A percentile compares a stretch with the other conserved stretches of the same genome.
Evolutionary conservation across 345 rosid species (phyloP).

Genomic region (Aurinia saxatilis): DNA sequence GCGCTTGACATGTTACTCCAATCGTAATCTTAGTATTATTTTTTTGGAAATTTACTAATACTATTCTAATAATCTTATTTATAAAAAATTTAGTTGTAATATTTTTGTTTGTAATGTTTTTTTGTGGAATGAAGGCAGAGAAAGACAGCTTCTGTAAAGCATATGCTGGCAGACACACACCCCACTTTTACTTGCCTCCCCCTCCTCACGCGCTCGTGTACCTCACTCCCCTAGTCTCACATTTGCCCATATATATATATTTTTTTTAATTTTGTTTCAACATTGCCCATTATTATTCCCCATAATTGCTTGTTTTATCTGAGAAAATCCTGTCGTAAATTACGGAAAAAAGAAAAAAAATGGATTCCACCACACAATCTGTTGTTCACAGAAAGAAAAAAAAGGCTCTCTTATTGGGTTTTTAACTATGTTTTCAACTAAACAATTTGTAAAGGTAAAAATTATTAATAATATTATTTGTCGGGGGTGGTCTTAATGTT

Average conservation of each 20-base stretch:
- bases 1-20: too few relatives aligned
- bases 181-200: neutral
- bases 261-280: neutral
- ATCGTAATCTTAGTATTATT: too few relatives aligned
- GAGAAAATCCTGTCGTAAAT: constrained; percentile 8
- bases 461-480: neutral
- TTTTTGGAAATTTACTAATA: too few relatives aligned
- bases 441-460: neutral
- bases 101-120: neutral
- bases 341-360: constrained; percentile 8
- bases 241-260: too few relatives aligned
- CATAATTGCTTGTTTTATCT: constrained; percentile 6
- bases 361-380: constrained; percentile 16
- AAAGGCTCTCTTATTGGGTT: neutral
- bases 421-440: neutral
- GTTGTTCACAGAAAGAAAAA: neutral
- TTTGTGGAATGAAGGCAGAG: constrained; percentile 20
- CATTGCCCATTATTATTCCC: constrained; percentile 1
- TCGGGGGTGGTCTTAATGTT: neutral
- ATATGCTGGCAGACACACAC: constrained; percentile 24
- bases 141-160: constrained; percentile 26
- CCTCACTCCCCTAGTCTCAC: neutral
- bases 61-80: too few relatives aligned
- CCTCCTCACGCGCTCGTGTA: constrained; percentile 12
- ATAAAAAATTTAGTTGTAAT: too few relatives aligned